Conservation (phyloP, 2,329 filamentous ascomycete genomes). For the Curvularia sp. region DNA sequence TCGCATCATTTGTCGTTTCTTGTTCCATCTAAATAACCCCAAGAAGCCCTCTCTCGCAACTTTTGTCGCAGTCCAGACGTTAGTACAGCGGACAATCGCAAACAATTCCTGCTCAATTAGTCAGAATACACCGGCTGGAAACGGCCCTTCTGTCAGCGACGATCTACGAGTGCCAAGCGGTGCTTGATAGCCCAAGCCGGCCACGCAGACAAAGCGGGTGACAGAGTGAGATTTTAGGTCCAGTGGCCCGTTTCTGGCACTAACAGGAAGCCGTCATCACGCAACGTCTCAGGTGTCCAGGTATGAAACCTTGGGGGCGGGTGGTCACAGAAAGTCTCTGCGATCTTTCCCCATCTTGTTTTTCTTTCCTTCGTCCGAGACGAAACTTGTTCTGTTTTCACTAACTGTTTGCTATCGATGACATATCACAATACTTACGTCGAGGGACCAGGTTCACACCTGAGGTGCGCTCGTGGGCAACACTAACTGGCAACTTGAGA, state of each 20-base stretch:
- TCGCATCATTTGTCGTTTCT: neutral
- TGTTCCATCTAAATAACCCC: neutral
- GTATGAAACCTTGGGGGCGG: conserved; percentile 3
- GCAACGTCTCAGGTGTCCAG: conserved; percentile 1
- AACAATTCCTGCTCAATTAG: neutral
- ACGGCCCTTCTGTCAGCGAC: neutral
- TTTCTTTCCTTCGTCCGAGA: neutral
- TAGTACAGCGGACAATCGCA: neutral
- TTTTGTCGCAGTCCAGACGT: neutral
- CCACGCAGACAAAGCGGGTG: neutral
- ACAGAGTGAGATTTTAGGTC: neutral
- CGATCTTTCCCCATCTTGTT: neutral
- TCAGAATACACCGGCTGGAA: neutral
- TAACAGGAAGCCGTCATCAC: neutral
- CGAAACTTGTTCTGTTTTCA: conserved; percentile 5
- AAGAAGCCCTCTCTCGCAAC: neutral
- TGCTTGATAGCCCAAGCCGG: conserved; percentile 1
- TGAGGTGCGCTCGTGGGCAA: neutral
- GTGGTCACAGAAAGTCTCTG: neutral
- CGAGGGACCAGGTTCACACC: neutral
- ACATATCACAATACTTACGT: neutral
- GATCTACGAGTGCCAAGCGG: neutral
- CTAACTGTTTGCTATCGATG: neutral
- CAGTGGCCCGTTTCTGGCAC: neutral
- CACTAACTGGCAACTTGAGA: conserved; percentile 3